Percentiles rank a stretch among this genome's conserved stretches.
Evolutionary conservation across 2,329 filamentous ascomycete species (phyloP).

Genomic region (Stagonosporopsis vannaccii): DNA sequence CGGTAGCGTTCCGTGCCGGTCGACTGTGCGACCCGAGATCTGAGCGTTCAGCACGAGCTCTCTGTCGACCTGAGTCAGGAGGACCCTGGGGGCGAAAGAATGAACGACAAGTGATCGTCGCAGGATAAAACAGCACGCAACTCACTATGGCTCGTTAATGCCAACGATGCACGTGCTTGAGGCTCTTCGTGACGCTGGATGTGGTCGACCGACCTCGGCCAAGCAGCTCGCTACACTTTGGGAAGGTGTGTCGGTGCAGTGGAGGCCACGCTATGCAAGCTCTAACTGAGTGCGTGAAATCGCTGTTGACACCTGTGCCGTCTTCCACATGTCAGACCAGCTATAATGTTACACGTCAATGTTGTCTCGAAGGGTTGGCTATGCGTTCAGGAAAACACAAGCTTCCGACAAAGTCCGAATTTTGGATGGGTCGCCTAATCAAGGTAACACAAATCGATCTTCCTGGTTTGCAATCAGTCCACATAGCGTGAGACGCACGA

Average conservation of each 20-base stretch:
- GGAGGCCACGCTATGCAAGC: constrained; percentile 1
- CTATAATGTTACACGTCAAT: constrained; percentile 11
- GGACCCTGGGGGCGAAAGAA: constrained; percentile 15
- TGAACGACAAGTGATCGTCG: constrained; percentile 12
- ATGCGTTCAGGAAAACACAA: neutral
- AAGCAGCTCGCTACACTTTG: constrained; percentile 5
- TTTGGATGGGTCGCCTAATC: constrained; percentile 19
- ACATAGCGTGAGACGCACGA: constrained; percentile 12
- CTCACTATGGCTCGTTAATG: constrained; percentile 1
- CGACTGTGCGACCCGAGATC: constrained; percentile 31
- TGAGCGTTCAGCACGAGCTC: constrained; percentile 32
- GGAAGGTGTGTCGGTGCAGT: constrained; percentile 14
- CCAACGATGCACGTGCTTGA: constrained; percentile 13
- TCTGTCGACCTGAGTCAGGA: constrained; percentile 24
- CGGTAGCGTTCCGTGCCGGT: constrained; percentile 36
- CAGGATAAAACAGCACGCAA: neutral
- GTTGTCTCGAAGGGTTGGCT: constrained; percentile 2
- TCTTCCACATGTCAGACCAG: constrained; percentile 14
- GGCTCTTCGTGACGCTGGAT: constrained; percentile 6
- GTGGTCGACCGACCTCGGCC: constrained; percentile 1
- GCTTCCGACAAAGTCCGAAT: constrained; percentile 13
- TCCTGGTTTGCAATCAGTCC: constrained; percentile 2
- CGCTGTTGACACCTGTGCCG: constrained; percentile 4
- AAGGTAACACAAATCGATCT: constrained; percentile 13
- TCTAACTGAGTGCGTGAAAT: constrained; percentile 5